phyloP scores from a whole-genome alignment of 345 rosid genomes.

The Anacardium occidentale region DNA sequence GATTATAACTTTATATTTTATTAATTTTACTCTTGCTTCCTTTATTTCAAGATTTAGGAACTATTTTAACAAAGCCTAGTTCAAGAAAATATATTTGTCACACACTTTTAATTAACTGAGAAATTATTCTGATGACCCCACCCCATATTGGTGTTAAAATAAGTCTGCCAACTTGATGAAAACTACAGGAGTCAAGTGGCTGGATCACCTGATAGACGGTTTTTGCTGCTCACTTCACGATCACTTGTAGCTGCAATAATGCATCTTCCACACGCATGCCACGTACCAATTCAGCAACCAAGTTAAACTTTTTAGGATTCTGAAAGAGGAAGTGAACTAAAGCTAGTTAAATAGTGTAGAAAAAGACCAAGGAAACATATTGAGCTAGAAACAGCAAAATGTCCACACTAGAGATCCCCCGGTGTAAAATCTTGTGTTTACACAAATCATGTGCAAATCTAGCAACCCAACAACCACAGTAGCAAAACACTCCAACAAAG shows the following conservation, averaged over 20 bases:
- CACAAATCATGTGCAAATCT: neutral
- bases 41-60: neutral
- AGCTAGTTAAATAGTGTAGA: neutral
- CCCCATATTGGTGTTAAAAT: neutral
- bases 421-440: neutral
- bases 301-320: constrained; percentile 96
- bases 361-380: neutral
- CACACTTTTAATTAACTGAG: neutral
- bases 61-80: neutral
- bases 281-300: constrained; percentile 89
- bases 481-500: too few species aligned
- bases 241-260: constrained; percentile 84
- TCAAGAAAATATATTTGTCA: neutral
- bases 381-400: neutral
- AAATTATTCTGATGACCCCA: neutral
- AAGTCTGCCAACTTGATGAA: neutral
- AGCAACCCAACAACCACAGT: too few species aligned
- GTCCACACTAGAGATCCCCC: neutral
- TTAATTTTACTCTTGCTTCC: neutral
- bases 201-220: constrained; percentile 76
- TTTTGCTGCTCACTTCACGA: constrained; percentile 74
- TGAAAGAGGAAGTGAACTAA: constrained; percentile 34
- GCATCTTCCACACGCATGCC: constrained; percentile 99
- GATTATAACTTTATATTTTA: neutral
- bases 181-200: neutral